Percentiles rank a stretch among this genome's conserved stretches.
Conservation (phyloP, 495 filamentous ascomycete genomes). For the Hypoxylon trugodes region DNA sequence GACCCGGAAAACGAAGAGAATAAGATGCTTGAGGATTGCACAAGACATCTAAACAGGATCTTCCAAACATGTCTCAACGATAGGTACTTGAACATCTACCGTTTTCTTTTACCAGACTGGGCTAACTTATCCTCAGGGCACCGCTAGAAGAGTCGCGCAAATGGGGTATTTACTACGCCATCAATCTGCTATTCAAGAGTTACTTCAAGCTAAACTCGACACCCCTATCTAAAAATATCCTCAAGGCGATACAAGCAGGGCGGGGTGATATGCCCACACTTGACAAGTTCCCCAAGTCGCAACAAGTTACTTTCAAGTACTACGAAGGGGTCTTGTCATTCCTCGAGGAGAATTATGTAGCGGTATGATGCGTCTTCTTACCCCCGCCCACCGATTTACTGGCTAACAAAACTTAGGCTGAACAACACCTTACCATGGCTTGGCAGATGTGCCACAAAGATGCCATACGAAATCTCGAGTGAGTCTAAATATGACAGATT, state of each 20-base stretch:
- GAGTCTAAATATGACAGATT: conserved; percentile 41
- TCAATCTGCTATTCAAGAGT: conserved; percentile 94
- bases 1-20: conserved; percentile 74
- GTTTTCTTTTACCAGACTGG: conserved; percentile 15
- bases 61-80: conserved; percentile 89
- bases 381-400: neutral
- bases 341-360: conserved; percentile 87
- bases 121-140: conserved; percentile 62
- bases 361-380: conserved; percentile 57
- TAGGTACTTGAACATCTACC: conserved; percentile 64
- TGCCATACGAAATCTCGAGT: conserved; percentile 82
- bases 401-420: conserved; percentile 65
- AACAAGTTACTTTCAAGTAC: conserved; percentile 96
- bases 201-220: conserved; percentile 96
- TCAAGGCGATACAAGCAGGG: conserved; percentile 79
- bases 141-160: conserved; percentile 90
- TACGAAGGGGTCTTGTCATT: conserved; percentile 90
- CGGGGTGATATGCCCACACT: conserved; percentile 77
- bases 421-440: conserved; percentile 79
- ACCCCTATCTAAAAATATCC: conserved; percentile 86
- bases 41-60: conserved; percentile 84
- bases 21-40: conserved; percentile 86
- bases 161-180: conserved; percentile 94
- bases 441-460: conserved; percentile 77
- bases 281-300: conserved; percentile 79